Base-by-base conservation (phyloP, 164 flowering plant genomes). In the Tetrastigma voinierianum region DNA sequence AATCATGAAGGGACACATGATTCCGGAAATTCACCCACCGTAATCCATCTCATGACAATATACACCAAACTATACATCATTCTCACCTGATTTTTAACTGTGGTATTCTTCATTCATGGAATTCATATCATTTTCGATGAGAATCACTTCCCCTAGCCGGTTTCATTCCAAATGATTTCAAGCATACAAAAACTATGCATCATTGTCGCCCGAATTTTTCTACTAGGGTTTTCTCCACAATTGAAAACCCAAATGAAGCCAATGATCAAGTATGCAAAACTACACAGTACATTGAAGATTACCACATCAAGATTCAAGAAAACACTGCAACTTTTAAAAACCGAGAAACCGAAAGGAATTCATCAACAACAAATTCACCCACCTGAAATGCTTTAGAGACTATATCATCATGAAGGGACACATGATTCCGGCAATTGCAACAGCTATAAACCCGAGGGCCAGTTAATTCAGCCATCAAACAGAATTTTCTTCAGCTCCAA, bases 331-430 rank as follows among this genome's bases (percentile, higher is more conserved):
- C 1, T 9, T 44, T 24, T 44, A 6, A 2, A 11, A 43, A 16
- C n/a, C 44, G 9, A 14, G 16, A 4, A 4, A 43, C 10, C 9
- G 9, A 16, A 14, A 14, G 18, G 11, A 19, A 12, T 51, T 17
- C 14, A 46, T 19, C 46, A 51, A 9, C 10, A 62, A 61, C 15
- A n/a, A 2, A 65, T 25, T 49, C 25, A 18, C 68, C 69, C 74
- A 90, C 96, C 89, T 84, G 90, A 81, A 90, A 90, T 49, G 85
- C 80, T 77, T 90, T 87, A 15, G 92, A 86, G 54, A 90, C 80
- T 48, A 90, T 72, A 54, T 90, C 91, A 58, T 90, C 93, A 40
- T 90, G 96, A 77, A 86, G 78, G 0, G 82, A 76, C 59, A 90
- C 90, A 74, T 86, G 82, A 75, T 88, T 90, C 59, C 87, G 66